Percentiles rank a stretch among this genome's conserved stretches.
phyloP scores from a whole-genome alignment of 2,329 filamentous ascomycete genomes.

The Escovopsis weberi region DNA sequence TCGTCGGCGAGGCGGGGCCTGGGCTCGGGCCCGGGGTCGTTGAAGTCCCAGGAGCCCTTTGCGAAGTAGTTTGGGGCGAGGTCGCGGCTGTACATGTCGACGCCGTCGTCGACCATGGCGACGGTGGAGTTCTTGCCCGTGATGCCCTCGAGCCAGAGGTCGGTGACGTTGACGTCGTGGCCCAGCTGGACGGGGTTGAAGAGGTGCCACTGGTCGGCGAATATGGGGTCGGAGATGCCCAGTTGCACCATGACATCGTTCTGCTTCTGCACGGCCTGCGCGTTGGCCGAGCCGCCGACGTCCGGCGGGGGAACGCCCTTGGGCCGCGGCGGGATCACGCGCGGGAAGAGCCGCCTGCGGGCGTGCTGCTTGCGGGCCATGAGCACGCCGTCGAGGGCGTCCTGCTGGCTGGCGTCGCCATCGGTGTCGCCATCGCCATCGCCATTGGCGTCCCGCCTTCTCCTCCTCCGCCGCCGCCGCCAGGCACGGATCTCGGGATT shows the following conservation, averaged over 20 bases:
- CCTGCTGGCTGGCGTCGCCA: constrained; percentile 10
- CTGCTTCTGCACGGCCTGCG: constrained; percentile 40
- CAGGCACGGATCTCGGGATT: constrained; percentile 27
- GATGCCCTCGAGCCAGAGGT: constrained; percentile 77
- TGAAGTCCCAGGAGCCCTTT: constrained; percentile 89
- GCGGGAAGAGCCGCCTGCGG: constrained; percentile 39
- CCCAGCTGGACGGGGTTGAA: constrained; percentile 68
- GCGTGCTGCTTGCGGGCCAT: constrained; percentile 61
- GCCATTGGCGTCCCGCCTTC: constrained; percentile 42
- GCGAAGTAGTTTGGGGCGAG: constrained; percentile 89
- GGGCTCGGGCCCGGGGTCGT: constrained; percentile 67
- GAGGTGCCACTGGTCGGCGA: constrained; percentile 89
- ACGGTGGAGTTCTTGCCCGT: constrained; percentile 82
- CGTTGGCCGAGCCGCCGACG: constrained; percentile 8
- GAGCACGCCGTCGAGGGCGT: constrained; percentile 58
- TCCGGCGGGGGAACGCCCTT: constrained; percentile 12
- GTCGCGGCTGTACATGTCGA: constrained; percentile 92
- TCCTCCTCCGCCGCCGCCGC: constrained; percentile 35
- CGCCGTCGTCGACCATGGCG: constrained; percentile 87
- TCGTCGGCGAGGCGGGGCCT: constrained; percentile 75
- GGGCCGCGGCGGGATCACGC: constrained; percentile 28
- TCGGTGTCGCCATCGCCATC: no score
- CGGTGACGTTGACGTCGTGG: constrained; percentile 94
- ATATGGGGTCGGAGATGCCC: constrained; percentile 79
- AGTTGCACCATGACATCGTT: constrained; percentile 48